Conservation (phyloP, 768 basidiomycete species). For the Termitomyces sp. region DNA sequence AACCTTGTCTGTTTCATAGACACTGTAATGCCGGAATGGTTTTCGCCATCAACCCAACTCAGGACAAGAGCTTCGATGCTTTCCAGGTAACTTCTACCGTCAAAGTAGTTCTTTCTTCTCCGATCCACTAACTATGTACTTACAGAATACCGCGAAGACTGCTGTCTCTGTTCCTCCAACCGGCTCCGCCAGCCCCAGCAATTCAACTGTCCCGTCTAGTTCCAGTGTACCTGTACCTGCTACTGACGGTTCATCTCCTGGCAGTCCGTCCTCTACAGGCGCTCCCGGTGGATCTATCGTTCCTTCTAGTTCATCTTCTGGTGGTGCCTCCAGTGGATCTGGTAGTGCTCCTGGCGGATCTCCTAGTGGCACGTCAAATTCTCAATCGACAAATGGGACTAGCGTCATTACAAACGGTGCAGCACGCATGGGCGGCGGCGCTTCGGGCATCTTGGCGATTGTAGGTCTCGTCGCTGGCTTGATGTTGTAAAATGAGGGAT, state of each 20-base stretch:
- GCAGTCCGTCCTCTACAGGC: no score
- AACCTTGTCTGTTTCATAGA: constrained; percentile 15
- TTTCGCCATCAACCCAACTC: constrained; percentile 50
- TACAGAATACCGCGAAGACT: constrained; percentile 1
- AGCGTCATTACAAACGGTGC: not conserved
- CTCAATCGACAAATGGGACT: not conserved
- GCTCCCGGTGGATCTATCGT: not conserved
- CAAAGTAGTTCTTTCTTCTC: not conserved
- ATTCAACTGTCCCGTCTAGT: not conserved
- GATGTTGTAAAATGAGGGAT: constrained; percentile 17
- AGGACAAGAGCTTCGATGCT: constrained; percentile 36
- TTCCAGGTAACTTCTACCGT: constrained; percentile 32
- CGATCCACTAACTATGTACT: not conserved
- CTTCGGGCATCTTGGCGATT: constrained; percentile 25
- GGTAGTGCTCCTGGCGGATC: not conserved
- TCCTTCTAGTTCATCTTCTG: not conserved
- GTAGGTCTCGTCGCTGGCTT: constrained; percentile 27
- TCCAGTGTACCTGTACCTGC: no score
- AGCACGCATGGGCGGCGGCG: constrained; percentile 24
- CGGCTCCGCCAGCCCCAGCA: not conserved
- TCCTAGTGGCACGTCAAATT: not conserved
- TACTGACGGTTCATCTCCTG: not conserved
- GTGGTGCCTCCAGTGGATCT: no score
- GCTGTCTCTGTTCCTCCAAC: not conserved
- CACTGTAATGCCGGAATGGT: constrained; percentile 57